phyloP scores from a whole-genome alignment of 345 rosid species.

The Lepidium aucheri region DNA sequence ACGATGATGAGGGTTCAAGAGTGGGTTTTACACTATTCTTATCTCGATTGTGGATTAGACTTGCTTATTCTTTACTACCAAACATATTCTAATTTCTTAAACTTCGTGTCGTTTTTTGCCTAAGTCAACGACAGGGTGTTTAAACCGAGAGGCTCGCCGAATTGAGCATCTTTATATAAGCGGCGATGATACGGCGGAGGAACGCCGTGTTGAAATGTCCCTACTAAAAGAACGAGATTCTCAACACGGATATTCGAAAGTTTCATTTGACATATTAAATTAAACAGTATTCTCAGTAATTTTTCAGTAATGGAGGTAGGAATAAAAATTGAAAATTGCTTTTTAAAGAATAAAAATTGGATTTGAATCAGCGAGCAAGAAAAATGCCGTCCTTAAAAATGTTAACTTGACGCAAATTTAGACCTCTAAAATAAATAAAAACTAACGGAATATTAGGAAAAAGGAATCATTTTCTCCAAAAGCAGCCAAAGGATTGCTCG shows the following conservation, averaged over 20 bases:
- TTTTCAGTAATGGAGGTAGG: no score
- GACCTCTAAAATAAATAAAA: neutral
- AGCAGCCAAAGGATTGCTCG: constrained; percentile 1
- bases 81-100: neutral
- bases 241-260: no score
- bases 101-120: neutral
- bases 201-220: neutral
- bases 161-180: neutral
- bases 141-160: neutral
- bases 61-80: neutral
- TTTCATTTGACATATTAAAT: no score
- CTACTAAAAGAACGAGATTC: neutral
- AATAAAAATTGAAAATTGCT: neutral
- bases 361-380: neutral
- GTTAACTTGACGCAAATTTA: constrained; percentile 2
- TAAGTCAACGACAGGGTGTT: neutral
- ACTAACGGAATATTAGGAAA: neutral
- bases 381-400: constrained; percentile 2
- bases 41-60: neutral
- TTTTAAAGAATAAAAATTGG: neutral
- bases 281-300: no score
- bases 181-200: neutral
- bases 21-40: neutral
- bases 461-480: constrained; percentile 8
- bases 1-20: constrained; percentile 1